Percentiles rank a stretch among this genome's conserved stretches.
Conservation (phyloP, 495 filamentous ascomycete species). For the Penicillium angulare region DNA sequence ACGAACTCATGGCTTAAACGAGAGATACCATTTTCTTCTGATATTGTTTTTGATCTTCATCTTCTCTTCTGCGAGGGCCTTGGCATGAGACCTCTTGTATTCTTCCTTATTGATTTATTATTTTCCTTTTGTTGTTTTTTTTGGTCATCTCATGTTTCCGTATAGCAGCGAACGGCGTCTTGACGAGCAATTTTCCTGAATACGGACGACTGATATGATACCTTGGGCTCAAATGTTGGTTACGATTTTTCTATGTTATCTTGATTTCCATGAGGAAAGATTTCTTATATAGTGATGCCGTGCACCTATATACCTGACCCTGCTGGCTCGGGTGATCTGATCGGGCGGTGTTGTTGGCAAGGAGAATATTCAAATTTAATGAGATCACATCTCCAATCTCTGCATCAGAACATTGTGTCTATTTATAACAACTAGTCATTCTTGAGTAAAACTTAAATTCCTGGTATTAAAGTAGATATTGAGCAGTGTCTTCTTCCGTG, state of each 20-base stretch:
- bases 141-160: conserved; percentile 15
- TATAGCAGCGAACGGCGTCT: conserved; percentile 25
- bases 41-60: conserved; percentile 2
- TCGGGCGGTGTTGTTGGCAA: conserved; percentile 5
- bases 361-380: conserved; percentile 11
- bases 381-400: conserved; percentile 1
- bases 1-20: conserved; percentile 41
- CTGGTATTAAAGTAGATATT: not conserved
- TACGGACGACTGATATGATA: conserved; percentile 22
- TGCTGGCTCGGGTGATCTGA: conserved; percentile 8
- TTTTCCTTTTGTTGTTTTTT: conserved; percentile 9
- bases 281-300: not conserved
- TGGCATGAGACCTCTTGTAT: conserved; percentile 3
- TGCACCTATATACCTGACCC: conserved; percentile 5
- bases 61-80: not conserved
- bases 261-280: not conserved
- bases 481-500: not conserved
- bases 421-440: too few species aligned
- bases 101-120: conserved; percentile 1
- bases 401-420: too few species aligned
- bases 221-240: conserved; percentile 14
- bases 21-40: too few species aligned
- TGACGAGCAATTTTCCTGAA: conserved; percentile 19
- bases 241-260: conserved; percentile 10
- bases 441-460: not conserved